phyloP scores from a whole-genome alignment of 305 asterid species.

The Plantago coronopus region DNA sequence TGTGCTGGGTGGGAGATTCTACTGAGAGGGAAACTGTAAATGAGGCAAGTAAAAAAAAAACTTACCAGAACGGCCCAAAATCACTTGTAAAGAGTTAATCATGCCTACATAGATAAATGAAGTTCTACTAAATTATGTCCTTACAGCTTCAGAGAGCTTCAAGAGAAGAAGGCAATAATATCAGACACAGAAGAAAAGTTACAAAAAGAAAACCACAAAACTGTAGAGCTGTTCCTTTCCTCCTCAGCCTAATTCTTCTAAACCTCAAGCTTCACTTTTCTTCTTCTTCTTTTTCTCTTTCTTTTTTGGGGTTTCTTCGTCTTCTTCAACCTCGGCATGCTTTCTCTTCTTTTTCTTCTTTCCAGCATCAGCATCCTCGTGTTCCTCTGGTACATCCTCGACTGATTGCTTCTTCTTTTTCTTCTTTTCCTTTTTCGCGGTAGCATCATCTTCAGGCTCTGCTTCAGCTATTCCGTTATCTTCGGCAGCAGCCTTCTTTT shows the following conservation, averaged over 20 bases:
- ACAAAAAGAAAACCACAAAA: neutral
- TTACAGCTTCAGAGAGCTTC: neutral
- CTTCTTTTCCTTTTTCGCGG: slow-evolving; percentile 57
- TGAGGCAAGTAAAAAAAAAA: neutral
- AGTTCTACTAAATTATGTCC: slow-evolving; percentile 4
- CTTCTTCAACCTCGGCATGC: slow-evolving; percentile 34
- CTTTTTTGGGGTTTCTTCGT: slow-evolving; percentile 38
- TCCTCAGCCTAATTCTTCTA: neutral
- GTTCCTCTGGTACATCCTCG: slow-evolving; percentile 29
- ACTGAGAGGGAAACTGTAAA: too few relatives aligned
- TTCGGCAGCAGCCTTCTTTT: slow-evolving; percentile 32
- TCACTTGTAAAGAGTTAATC: neutral
- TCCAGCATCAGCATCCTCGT: slow-evolving; percentile 30
- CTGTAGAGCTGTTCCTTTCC: neutral
- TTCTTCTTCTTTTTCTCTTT: slow-evolving; percentile 51
- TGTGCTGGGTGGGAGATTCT: too few relatives aligned
- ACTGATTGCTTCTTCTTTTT: slow-evolving; percentile 43
- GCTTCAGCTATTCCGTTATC: slow-evolving; percentile 17
- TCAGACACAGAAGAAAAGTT: neutral
- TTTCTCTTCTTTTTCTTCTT: slow-evolving; percentile 45
- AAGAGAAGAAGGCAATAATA: neutral
- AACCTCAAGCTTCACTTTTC: slow-evolving; percentile 35
- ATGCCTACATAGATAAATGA: neutral
- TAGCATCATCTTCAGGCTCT: slow-evolving; percentile 36
- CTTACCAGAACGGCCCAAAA: too few relatives aligned